Evolutionary conservation across 2,329 filamentous ascomycete species (phyloP).

Genomic region (Epichloe elymi): DNA sequence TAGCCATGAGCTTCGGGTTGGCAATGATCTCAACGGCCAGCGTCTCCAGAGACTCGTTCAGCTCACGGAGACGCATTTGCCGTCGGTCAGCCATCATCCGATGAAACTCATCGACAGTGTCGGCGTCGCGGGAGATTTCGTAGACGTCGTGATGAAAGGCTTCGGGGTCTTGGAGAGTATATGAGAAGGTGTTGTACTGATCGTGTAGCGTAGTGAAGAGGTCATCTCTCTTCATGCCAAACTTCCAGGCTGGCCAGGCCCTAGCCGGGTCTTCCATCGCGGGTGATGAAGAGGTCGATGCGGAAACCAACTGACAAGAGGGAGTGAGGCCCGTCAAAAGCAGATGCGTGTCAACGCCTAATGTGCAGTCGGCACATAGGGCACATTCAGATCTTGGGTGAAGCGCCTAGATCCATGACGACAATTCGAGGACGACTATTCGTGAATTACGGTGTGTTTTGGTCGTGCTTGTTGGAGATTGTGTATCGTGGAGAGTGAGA

Average conservation of each 20-base stretch:
- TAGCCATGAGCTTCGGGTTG: constrained; percentile 44
- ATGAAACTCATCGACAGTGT: constrained; percentile 40
- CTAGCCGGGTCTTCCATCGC: constrained; percentile 41
- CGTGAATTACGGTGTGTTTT: not conserved
- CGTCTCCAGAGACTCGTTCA: constrained; percentile 42
- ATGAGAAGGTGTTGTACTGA: constrained; percentile 45
- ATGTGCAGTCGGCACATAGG: constrained; percentile 5
- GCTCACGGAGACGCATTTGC: constrained; percentile 38
- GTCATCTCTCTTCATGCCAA: constrained; percentile 46
- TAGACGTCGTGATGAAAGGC: constrained; percentile 49
- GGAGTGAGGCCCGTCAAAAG: not conserved
- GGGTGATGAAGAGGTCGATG: constrained; percentile 6
- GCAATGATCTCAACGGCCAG: constrained; percentile 48
- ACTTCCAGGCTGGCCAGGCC: constrained; percentile 49
- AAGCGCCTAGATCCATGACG: constrained; percentile 10
- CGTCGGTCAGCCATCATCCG: constrained; percentile 39
- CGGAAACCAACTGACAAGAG: not conserved
- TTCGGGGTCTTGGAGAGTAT: constrained; percentile 43
- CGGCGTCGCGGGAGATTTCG: constrained; percentile 40
- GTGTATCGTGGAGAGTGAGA: constrained; percentile 8
- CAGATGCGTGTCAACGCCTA: not conserved
- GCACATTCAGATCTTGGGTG: constrained; percentile 6
- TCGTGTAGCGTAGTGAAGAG: constrained; percentile 45
- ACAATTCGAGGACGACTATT: constrained; percentile 5
- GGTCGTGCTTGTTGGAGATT: constrained; percentile 5